phyloP scores from a whole-genome alignment of 768 basidiomycete species.

The Pleurotus cornucopiae region DNA sequence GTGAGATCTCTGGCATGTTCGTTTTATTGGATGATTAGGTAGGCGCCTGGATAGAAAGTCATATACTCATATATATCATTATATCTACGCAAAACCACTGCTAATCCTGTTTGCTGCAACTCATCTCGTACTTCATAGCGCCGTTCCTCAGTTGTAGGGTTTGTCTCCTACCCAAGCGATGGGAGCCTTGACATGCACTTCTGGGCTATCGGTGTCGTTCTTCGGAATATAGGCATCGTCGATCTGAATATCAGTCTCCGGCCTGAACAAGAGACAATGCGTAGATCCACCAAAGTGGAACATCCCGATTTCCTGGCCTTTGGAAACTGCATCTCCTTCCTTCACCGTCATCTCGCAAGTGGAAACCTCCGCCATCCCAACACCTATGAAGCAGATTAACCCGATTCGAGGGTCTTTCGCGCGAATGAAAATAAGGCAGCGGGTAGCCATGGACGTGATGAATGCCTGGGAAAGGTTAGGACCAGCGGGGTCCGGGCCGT shows the following conservation, averaged over 20 bases:
- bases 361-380: slow-evolving; percentile 62
- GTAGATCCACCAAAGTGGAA: slow-evolving; percentile 65
- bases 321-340: slow-evolving; percentile 37
- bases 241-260: slow-evolving; percentile 12
- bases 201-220: no score
- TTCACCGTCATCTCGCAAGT: slow-evolving; percentile 50
- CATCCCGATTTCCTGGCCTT: slow-evolving; percentile 55
- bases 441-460: slow-evolving; percentile 40
- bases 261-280: slow-evolving; percentile 42
- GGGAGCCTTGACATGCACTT: no score
- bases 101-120: no score
- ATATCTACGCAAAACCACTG: no score
- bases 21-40: no score
- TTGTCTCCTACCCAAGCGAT: no score
- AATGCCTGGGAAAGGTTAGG: slow-evolving; percentile 32
- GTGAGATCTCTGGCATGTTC: no score
- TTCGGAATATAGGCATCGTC: no score
- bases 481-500: slow-evolving; percentile 37
- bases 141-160: no score
- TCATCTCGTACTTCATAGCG: no score
- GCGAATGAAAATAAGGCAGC: slow-evolving; percentile 52
- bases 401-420: slow-evolving; percentile 48
- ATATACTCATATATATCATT: no score
- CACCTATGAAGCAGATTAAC: slow-evolving; percentile 49
- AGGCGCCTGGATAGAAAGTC: no score